Base-by-base conservation (phyloP, 169 alveolate species). In the Eimeria sp. region DNA sequence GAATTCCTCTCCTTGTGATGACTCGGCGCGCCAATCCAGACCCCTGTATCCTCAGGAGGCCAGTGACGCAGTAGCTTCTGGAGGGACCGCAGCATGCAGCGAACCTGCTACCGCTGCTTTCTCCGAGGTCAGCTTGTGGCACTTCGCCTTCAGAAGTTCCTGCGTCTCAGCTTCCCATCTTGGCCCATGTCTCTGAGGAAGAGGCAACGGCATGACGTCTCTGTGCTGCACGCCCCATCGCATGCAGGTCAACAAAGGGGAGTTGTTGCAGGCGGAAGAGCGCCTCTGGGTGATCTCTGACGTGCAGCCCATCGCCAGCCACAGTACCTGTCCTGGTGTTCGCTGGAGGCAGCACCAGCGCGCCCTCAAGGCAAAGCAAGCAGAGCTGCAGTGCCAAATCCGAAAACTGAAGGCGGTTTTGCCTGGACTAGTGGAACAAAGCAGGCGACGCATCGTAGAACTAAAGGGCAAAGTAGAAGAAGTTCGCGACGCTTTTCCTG, bases 301-400 rank as follows among this genome's bases (percentile, higher is more conserved):
- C 16, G 45, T 34, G 27, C 67, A 54, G 27, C 20, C 51, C 10
- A 43, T 10, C 73, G 49, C 76, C 22, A 57, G 70, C 14, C 91
- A 1, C 20, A 5, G 51, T 65, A 30, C n/a, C 75, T 14, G 73
- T 22, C 43, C 49, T n/a, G 57, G 91, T 18, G 58, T 30, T n/a
- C 57, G 51, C 13, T 63, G 83, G 93, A 25, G 65, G 25, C 93
- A 87, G 67, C 78, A 87, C 9, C 47, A 51, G 61, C 93, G 72
- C 22, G 49, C 47, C 65, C 14, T 87, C 27, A 40, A 45, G 30
- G 13, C 82, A 16, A 87, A 63, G 47, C 61, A 43, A 22, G 83
- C 76, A 27, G 82, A 87, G 61, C 65, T 87, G n/a, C 93, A 87
- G 93, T 18, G 93, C 47, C 65, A 40, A 30, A 34, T 34, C 30